Conservation (phyloP, 2,329 filamentous ascomycete genomes). For the Clathrospora elynae region DNA sequence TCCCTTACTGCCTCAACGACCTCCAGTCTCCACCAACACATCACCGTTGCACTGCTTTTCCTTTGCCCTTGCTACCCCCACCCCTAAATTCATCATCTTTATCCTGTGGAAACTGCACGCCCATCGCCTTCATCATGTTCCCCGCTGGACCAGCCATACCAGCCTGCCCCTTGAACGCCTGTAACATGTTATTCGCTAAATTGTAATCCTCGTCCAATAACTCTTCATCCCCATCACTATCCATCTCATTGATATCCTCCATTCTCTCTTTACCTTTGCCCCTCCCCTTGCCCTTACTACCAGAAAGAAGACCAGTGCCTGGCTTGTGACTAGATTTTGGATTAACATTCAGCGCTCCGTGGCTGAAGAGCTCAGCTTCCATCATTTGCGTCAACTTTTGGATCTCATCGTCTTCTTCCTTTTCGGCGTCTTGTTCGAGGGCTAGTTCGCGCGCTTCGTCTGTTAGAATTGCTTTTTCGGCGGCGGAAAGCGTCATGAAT, state of each 20-base stretch:
- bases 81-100: constrained; percentile 60
- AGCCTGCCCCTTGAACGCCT: constrained; percentile 89
- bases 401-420: constrained; percentile 62
- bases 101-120: constrained; percentile 78
- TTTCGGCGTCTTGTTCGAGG: constrained; percentile 49
- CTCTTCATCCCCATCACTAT: constrained; percentile 55
- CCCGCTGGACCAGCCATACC: constrained; percentile 84
- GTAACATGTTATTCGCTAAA: constrained; percentile 85
- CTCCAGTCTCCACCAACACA: not conserved
- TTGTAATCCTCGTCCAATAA: constrained; percentile 80
- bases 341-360: constrained; percentile 65
- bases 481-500: constrained; percentile 74
- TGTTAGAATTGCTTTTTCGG: constrained; percentile 41
- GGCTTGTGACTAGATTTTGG: constrained; percentile 20
- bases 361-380: constrained; percentile 71
- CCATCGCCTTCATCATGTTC: constrained; percentile 87
- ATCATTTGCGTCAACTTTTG: constrained; percentile 69
- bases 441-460: constrained; percentile 44
- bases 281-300: constrained; percentile 28
- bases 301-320: constrained; percentile 11
- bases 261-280: constrained; percentile 30
- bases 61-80: constrained; percentile 3
- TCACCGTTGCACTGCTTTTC: not conserved
- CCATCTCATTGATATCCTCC: constrained; percentile 43
- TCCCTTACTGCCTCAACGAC: not conserved